phyloP scores from a whole-genome alignment of 257 asterid genomes.

The Gardenia jasminoides region DNA sequence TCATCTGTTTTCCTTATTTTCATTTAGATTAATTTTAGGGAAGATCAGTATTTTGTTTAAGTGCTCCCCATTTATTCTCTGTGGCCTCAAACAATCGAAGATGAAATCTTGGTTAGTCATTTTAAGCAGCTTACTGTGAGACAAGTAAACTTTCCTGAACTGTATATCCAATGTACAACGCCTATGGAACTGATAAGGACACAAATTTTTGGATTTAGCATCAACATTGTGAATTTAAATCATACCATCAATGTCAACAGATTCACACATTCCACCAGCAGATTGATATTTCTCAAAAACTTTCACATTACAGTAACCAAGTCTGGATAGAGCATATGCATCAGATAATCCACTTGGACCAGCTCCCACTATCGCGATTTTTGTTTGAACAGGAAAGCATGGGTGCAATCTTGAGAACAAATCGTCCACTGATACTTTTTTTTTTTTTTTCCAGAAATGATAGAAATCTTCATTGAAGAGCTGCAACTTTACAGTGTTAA shows the following conservation, averaged over 20 bases:
- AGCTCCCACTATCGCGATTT: constrained; percentile 63
- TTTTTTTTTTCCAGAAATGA: too few species aligned
- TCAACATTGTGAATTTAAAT: neutral
- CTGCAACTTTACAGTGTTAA: too few species aligned
- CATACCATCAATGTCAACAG: constrained; percentile 55
- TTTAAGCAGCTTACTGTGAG: neutral
- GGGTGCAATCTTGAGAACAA: constrained; percentile 54
- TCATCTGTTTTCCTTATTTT: too few species aligned
- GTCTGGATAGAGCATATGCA: constrained; percentile 63
- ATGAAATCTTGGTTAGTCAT: neutral
- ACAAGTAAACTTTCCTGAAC: neutral
- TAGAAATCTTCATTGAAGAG: too few species aligned
- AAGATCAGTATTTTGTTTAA: too few species aligned
- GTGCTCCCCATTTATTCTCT: neutral
- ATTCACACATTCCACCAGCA: constrained; percentile 77
- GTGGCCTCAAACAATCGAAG: too few species aligned
- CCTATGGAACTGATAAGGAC: neutral
- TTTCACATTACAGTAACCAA: constrained; percentile 53
- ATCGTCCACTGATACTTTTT: constrained; percentile 34
- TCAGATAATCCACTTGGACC: constrained; percentile 75
- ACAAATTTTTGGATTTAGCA: neutral
- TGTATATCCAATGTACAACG: neutral
- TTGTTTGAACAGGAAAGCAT: constrained; percentile 41
- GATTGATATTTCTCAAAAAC: constrained; percentile 47
- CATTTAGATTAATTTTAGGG: too few species aligned